phyloP scores from a whole-genome alignment of 2,329 filamentous ascomycete genomes.

The Cladosporium halotolerans region DNA sequence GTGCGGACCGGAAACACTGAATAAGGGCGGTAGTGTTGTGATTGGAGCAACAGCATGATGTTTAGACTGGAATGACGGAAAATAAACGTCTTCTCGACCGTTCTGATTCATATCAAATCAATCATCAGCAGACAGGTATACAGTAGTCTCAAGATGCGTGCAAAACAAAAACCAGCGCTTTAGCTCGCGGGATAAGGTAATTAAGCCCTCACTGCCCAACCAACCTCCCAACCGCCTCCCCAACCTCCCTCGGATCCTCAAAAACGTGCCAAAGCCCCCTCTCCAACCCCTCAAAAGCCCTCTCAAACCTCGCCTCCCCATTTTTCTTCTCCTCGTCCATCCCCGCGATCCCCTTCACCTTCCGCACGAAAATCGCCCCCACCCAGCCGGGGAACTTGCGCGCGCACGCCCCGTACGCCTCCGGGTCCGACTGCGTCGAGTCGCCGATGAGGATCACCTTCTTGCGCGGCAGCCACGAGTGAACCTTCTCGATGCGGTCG shows the following conservation, averaged over 20 bases:
- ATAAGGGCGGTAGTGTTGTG: too few relatives aligned
- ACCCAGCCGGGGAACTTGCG: conserved; percentile 68
- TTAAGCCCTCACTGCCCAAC: too few relatives aligned
- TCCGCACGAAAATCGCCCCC: conserved; percentile 75
- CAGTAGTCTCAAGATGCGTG: too few relatives aligned
- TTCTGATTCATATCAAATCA: too few relatives aligned
- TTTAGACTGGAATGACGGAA: too few relatives aligned
- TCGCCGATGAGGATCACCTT: conserved; percentile 84
- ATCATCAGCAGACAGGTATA: too few relatives aligned
- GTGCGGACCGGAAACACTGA: too few relatives aligned
- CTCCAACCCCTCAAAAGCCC: conserved; percentile 73
- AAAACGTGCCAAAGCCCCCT: conserved; percentile 73
- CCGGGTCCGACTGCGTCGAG: conserved; percentile 84
- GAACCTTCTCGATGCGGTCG: conserved; percentile 69
- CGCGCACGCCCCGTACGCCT: conserved; percentile 78
- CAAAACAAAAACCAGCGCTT: too few relatives aligned
- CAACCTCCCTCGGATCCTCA: conserved; percentile 63
- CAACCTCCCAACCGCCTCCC: too few relatives aligned
- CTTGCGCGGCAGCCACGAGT: conserved; percentile 69
- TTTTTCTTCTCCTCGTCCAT: conserved; percentile 69
- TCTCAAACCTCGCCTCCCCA: conserved; percentile 64
- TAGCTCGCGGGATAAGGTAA: too few relatives aligned
- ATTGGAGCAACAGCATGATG: too few relatives aligned
- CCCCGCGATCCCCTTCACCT: conserved; percentile 67
- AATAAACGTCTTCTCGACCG: too few relatives aligned